Evolutionary conservation across 108 stramenopile genomes (phyloP), one percentile per base, ranked within the genome.

Genomic region (Stephanodiscus minutulus): DNA sequence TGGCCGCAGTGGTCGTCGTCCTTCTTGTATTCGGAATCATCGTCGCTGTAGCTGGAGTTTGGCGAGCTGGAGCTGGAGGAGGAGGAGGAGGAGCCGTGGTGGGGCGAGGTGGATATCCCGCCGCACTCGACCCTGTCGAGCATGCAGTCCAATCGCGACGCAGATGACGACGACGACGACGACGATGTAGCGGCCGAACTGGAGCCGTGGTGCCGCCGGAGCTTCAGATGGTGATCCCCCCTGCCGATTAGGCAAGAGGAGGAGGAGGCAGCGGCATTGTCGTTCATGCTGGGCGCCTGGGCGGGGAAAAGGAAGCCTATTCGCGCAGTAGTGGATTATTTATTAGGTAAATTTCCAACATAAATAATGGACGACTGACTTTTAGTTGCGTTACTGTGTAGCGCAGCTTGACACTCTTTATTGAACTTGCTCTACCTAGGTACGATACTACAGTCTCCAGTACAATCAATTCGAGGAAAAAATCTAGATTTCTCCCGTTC

Each of bases 171-270:
- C 7, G 52, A 18, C 24, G 8, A 55, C 25, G 12, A 7, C 25
- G 27, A 25, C 24, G 54, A 10, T 4, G 25, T 28, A 0, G 25
- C 54, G 7, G 24, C 25, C 12, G 25, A 25, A 13, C 25, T 13
- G 25, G 5, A 2, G 27, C 12, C 27, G 25, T 25, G 25, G 27
- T 55, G 54, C 5, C 54, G 54, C 13, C 54, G 1, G 21, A 55
- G 54, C 54, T 55, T 55, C 25, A 55, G 54, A 8, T 55, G 54
- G 25, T 55, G 54, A 10, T 55, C 27, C 54, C 27, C 54, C 54
- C 25, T 55, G 27, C 39, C 39, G 54, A n/a, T 25, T 28, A 25
- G 54, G 12, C 54, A 55, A 52, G 22, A 52, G 7, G 39, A n/a
- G 48, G 20, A 4, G 20, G 48, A 35, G 7, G 39, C 39, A 8